These are phyloP conservation scores for Starmerella bombi DNA, from an alignment of 805 yeast species.

Conservation along the genomic window DNA sequence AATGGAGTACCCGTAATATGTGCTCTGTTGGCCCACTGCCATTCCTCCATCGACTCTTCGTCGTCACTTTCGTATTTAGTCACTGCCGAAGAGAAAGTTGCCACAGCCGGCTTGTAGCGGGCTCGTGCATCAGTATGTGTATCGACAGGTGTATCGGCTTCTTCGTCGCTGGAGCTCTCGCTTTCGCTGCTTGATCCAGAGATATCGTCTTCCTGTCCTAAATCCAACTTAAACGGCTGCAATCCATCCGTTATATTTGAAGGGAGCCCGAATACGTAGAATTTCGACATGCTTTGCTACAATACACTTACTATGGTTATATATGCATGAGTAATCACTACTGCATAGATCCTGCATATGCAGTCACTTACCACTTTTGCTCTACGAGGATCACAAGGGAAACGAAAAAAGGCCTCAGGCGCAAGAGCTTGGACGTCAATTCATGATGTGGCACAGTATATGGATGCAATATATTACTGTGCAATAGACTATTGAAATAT, in stretches of 20 bases:
- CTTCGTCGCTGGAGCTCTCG: conserved; percentile 19
- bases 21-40: conserved; percentile 20
- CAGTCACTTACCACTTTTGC: no score
- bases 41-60: conserved; percentile 12
- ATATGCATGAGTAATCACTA: neutral
- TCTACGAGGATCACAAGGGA: no score
- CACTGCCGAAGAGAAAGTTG: conserved; percentile 31
- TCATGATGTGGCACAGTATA: no score
- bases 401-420: no score
- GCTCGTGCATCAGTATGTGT: neutral
- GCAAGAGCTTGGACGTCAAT: no score
- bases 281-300: conserved; percentile 7
- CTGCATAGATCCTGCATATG: neutral
- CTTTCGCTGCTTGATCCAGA: conserved; percentile 17
- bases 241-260: conserved; percentile 18
- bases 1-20: conserved; percentile 44
- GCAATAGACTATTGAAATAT: no score
- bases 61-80: conserved; percentile 33
- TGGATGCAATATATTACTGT: no score
- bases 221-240: conserved; percentile 22
- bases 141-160: conserved; percentile 21
- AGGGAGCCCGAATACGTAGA: conserved; percentile 19
- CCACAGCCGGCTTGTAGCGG: neutral
- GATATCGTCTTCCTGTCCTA: conserved; percentile 14
- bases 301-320: neutral